Base-by-base conservation (phyloP, 176 grass and related monocot genomes). In the Musa acuminata region DNA sequence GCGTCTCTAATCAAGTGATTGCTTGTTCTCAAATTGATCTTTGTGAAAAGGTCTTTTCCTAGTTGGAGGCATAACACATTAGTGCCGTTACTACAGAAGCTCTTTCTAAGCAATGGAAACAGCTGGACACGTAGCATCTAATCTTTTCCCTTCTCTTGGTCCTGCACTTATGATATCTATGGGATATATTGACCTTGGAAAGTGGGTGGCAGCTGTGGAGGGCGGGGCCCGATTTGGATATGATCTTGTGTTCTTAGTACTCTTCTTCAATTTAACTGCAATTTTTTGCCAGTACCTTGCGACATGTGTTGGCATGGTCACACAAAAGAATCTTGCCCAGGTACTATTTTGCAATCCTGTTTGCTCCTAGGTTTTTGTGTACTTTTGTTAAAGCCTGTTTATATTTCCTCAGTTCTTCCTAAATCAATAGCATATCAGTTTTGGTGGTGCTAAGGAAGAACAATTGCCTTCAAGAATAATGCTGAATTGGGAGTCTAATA, bases 231-330 rank as follows among this genome's bases (percentile, higher is more conserved):
- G 13, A 48, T 35, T 70, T 49, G 77, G 65, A 20, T 8, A 49
- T 14, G 58, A 77, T 77, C 75, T 65, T 17, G 49, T 77, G n/a
- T 8, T 77, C 24, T 63, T 77, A 16, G 57, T 70, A 27, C 10
- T 58, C 13, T 69, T 79, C 49, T 57, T 79, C 77, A 79, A 79
- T 13, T 55, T 55, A 16, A 58, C 25, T 70, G 64, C 64, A 29
- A 70, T 79, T 79, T 24, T 79, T 20, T 70, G 64, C 77, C 77
- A 79, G 13, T 69, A 79, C 49, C 64, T 79, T 70, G 77, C 77
- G 3, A 58, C n/a, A 55, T 53, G 64, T 50, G 51, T 70, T 79
- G 66, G 24, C 51, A 79, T 79, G 14, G 77, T 55, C 26, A 79
- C 65, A 13, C 4, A 52, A 49, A 79, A 59, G 62, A 69, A 70